Evolutionary conservation across 2,329 filamentous ascomycete species (phyloP).

Genomic region (Aspergillus melleus): DNA sequence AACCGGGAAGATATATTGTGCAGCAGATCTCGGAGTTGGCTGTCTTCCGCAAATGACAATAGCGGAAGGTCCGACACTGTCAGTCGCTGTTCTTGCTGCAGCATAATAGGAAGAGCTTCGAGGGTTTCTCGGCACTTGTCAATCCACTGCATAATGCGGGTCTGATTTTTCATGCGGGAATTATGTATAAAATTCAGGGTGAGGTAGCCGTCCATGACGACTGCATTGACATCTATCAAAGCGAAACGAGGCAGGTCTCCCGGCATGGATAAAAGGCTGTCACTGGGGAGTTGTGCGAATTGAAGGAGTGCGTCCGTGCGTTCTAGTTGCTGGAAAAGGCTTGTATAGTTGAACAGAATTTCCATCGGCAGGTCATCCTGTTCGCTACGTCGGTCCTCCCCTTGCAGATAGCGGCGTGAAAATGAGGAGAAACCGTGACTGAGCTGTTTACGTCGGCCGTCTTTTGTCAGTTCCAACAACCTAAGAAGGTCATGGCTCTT

Average conservation of each 20-base stretch:
- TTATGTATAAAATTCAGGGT: not conserved
- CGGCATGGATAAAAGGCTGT: not conserved
- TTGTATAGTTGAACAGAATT: conserved; percentile 14
- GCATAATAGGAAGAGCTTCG: not conserved
- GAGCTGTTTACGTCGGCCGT: conserved; percentile 2
- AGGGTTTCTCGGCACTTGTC: not conserved
- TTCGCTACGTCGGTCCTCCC: not conserved
- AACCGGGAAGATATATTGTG: conserved; percentile 5
- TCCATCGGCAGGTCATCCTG: conserved; percentile 1
- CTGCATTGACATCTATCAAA: not conserved
- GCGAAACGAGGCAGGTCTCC: not conserved
- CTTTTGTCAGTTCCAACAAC: conserved; percentile 4
- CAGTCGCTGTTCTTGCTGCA: conserved; percentile 4
- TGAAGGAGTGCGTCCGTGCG: not conserved
- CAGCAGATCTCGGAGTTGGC: conserved; percentile 2
- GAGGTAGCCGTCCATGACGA: not conserved
- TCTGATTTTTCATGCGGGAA: not conserved
- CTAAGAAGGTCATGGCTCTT: not conserved
- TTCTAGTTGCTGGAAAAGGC: conserved; percentile 13
- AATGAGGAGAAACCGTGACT: conserved; percentile 8
- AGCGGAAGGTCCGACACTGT: conserved; percentile 13
- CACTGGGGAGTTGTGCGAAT: not conserved
- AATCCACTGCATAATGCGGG: not conserved
- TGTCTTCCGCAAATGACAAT: conserved; percentile 4
- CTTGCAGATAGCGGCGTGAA: conserved; percentile 1